phyloP scores from a whole-genome alignment of 805 yeast genomes.

The Sungouiozyma ichnusensis region DNA sequence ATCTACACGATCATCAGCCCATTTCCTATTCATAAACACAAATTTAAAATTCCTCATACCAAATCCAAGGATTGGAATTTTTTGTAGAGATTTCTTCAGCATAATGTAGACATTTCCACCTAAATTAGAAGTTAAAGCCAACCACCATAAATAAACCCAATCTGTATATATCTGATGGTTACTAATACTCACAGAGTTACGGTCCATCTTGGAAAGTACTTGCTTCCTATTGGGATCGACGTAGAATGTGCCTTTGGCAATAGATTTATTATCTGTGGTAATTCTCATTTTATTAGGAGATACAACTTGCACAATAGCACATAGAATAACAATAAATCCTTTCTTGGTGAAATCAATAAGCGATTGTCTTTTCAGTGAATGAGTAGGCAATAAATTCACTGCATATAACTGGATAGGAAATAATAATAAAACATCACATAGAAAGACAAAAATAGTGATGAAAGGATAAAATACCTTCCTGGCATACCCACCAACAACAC shows the following conservation, averaged over 20 bases:
- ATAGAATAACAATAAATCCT: constrained; percentile 45
- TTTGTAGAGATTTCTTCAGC: constrained; percentile 61
- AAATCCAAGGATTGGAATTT: constrained; percentile 67
- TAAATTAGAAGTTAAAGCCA: constrained; percentile 56
- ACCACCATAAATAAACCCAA: constrained; percentile 88
- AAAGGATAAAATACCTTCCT: background rate
- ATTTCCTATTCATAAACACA: constrained; percentile 71
- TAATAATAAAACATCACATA: constrained; percentile 35
- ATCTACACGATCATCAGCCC: constrained; percentile 63
- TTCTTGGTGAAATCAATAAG: constrained; percentile 45
- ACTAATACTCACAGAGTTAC: constrained; percentile 58
- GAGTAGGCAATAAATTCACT: constrained; percentile 9
- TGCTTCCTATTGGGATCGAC: constrained; percentile 15
- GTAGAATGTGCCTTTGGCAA: constrained; percentile 29
- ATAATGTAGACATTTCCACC: constrained; percentile 61
- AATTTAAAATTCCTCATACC: constrained; percentile 78
- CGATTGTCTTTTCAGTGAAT: constrained; percentile 31
- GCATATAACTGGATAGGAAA: constrained; percentile 38
- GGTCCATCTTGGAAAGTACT: constrained; percentile 29
- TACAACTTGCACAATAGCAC: constrained; percentile 38
- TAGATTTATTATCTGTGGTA: constrained; percentile 34
- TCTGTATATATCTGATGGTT: constrained; percentile 93
- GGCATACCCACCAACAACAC: background rate
- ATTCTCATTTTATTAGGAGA: constrained; percentile 45
- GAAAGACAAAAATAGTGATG: constrained; percentile 16